Evolutionary conservation across 192 early-diverging fungal species (phyloP), one percentile per base, ranked within the genome.

Genomic region (Gryganskiella cystojenkinii): DNA sequence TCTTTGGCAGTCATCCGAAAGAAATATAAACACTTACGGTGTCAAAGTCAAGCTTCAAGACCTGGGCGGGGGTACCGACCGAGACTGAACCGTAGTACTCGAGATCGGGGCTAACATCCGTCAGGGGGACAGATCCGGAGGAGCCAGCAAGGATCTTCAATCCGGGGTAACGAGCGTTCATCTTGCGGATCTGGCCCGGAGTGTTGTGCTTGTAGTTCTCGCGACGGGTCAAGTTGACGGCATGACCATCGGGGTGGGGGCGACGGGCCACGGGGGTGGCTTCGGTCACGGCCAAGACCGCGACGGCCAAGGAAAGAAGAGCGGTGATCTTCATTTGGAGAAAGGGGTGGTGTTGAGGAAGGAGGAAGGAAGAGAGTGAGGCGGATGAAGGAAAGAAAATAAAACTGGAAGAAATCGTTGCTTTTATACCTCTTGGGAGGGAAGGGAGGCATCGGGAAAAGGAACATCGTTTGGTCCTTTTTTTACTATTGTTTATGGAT

Each of bases 41-140:
- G 59, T 88, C 87, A 14, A 88, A 73, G 59, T 83, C n/a, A 27
- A 56, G 76, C 60, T 89, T 89, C 71, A 90, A 84, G 20, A 64
- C 69, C 53, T 89, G 86, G 22, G 85, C 82, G 51, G 89, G 89
- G 25, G 89, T 83, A n/a, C 89, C 89, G 33, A 89, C 74, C 1
- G 78, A 64, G 28, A 89, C 85, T 22, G 66, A 69, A 55, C 82
- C 86, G 58, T 90, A 90, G 60, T 90, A 90, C 81, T 90, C 71
- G 42, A 70, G 24, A 43, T 87, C 85, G 62, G 70, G 20, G 24
- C 56, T 46, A 43, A 66, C 71, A 58, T 80, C 70, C 33, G 60
- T 63, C 55, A 81, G 53, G 40, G 71, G 71, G 55, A 56, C 55
- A 22, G 19, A 13, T 22, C 55, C 55, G 13, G 55, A 35, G 20